Conservation (phyloP, 768 basidiomycete species). For the Fistulinella prunicolor region DNA sequence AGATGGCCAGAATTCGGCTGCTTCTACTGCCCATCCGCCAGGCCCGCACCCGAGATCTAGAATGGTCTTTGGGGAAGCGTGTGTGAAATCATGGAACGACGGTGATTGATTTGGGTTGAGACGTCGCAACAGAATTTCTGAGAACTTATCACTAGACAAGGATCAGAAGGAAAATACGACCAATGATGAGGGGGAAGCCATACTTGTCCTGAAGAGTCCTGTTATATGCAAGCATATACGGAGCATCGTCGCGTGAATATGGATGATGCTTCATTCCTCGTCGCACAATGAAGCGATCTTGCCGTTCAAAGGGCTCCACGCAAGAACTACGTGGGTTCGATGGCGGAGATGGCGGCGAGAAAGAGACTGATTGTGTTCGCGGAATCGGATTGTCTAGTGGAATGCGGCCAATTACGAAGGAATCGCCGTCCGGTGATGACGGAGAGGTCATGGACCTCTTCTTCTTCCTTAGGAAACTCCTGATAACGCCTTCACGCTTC, state of each 20-base stretch:
- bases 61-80: slow-evolving; percentile 49
- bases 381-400: not conserved
- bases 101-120: slow-evolving; percentile 53
- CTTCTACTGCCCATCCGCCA: slow-evolving; percentile 65
- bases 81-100: slow-evolving; percentile 54
- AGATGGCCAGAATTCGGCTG: slow-evolving; percentile 58
- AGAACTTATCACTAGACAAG: slow-evolving; percentile 54
- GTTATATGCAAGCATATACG: slow-evolving; percentile 70
- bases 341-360: not conserved
- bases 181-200: slow-evolving; percentile 20
- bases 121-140: slow-evolving; percentile 51
- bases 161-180: slow-evolving; percentile 10
- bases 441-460: slow-evolving; percentile 18
- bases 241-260: slow-evolving; percentile 43
- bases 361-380: not conserved
- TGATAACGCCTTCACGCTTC: slow-evolving; percentile 24
- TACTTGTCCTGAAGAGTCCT: slow-evolving; percentile 57
- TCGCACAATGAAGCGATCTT: slow-evolving; percentile 23
- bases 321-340: slow-evolving; percentile 9
- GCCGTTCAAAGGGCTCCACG: slow-evolving; percentile 21
- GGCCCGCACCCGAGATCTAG: slow-evolving; percentile 77
- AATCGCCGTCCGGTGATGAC: slow-evolving; percentile 6
- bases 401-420: slow-evolving; percentile 1
- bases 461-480: slow-evolving; percentile 19
- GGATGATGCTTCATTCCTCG: slow-evolving; percentile 53